Evolutionary conservation across 305 asterid species (phyloP).

Genomic region (Fraxinus albicans): DNA sequence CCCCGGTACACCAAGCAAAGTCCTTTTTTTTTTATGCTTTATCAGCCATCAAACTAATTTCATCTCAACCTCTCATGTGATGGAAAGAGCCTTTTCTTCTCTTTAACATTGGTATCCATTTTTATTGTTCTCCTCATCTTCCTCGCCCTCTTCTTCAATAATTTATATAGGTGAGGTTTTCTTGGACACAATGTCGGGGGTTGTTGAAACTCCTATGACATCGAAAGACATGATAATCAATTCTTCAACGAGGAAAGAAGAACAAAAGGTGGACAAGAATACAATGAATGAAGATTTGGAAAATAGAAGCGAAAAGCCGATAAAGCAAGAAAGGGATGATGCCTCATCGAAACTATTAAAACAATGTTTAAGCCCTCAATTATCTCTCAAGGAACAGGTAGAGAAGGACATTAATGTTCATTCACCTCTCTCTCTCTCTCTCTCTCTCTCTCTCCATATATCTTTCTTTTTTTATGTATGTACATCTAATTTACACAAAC

Average conservation of each 20-base stretch:
- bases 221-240: conserved; percentile 1
- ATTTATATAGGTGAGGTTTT: background rate
- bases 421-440: background rate
- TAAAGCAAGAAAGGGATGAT: background rate
- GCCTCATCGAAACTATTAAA: background rate
- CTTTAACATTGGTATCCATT: background rate
- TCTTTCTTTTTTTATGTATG: background rate
- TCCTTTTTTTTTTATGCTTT: background rate
- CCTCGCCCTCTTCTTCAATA: background rate
- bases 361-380: background rate
- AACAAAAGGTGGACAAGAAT: background rate
- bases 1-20: no score
- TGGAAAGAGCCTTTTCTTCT: conserved; percentile 10
- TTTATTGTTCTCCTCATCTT: background rate
- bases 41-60: background rate
- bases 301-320: background rate
- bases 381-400: background rate
- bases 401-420: background rate
- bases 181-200: conserved; percentile 9
- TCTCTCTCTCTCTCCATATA: background rate
- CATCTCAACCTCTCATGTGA: conserved; percentile 4
- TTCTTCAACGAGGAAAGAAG: conserved; percentile 11
- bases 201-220: conserved; percentile 14
- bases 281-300: background rate
- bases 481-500: background rate